Conservation (phyloP, 306 rosid species). For the Betula pendula region DNA sequence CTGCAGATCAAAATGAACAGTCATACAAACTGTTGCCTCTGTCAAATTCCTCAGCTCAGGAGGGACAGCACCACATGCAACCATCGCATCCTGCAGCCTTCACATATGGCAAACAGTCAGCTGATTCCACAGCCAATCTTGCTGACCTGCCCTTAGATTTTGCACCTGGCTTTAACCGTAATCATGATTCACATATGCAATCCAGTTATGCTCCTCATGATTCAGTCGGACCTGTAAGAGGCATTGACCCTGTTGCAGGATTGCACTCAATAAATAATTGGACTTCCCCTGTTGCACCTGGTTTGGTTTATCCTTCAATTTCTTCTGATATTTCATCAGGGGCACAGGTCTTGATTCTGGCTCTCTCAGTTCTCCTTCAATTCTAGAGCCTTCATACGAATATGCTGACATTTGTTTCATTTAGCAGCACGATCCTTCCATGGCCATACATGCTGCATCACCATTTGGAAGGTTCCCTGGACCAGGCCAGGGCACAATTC, state of each 20-base stretch:
- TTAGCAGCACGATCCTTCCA: constrained; percentile 73
- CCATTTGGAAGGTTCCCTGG: constrained; percentile 89
- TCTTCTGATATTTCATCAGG: constrained; percentile 67
- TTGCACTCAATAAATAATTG: constrained; percentile 61
- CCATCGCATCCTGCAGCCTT: constrained; percentile 45
- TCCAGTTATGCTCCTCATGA: constrained; percentile 66
- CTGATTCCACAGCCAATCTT: constrained; percentile 51
- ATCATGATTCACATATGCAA: constrained; percentile 49
- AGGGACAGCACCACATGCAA: constrained; percentile 56
- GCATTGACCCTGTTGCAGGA: constrained; percentile 40
- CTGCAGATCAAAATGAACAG: constrained; percentile 54
- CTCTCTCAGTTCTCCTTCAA: constrained; percentile 22
- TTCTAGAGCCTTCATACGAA: constrained; percentile 23
- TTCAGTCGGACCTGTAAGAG: constrained; percentile 48
- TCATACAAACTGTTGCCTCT: constrained; percentile 47
- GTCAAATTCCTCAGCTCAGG: constrained; percentile 56
- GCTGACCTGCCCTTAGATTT: constrained; percentile 96
- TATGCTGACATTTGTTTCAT: constrained; percentile 43
- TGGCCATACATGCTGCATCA: constrained; percentile 51
- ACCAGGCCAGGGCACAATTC: constrained; percentile 60
- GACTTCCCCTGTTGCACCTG: constrained; percentile 61
- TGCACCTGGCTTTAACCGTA: constrained; percentile 73
- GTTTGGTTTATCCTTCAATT: constrained; percentile 62
- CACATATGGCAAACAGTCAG: constrained; percentile 49
- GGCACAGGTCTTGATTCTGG: constrained; percentile 64